These are phyloP conservation scores for Dentipellis sp. DNA, from an alignment of 768 basidiomycete genomes.

Conservation along the genomic window DNA sequence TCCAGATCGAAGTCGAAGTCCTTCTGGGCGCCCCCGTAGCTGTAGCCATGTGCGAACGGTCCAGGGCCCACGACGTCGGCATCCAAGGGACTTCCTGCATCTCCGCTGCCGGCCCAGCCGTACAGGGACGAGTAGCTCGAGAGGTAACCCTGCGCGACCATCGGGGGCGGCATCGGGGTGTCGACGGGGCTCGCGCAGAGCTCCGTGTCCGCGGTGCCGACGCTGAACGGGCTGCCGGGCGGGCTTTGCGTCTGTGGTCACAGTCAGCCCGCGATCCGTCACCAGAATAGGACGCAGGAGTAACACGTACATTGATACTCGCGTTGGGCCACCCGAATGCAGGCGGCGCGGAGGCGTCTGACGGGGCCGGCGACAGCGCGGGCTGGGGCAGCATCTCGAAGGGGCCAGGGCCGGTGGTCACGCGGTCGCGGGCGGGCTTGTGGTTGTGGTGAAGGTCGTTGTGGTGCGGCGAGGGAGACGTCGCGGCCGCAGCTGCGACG, in stretches of 20 bases:
- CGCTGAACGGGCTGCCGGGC: slow-evolving; percentile 12
- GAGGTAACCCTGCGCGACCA: slow-evolving; percentile 1
- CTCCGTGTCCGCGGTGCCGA: slow-evolving; percentile 6
- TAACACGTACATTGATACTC: background rate
- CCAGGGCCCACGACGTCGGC: too few relatives aligned
- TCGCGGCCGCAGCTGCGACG: background rate
- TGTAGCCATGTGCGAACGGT: too few relatives aligned
- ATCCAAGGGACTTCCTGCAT: background rate
- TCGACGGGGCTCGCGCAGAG: background rate
- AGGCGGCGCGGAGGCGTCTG: background rate
- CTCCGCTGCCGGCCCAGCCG: slow-evolving; percentile 12
- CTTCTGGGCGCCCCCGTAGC: too few relatives aligned
- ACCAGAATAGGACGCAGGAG: background rate
- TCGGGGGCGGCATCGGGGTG: background rate
- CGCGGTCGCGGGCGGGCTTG: background rate
- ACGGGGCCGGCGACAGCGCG: background rate
- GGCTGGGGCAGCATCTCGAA: background rate
- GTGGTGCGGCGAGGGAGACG: background rate
- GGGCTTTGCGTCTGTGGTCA: slow-evolving; percentile 8
- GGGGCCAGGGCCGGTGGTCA: too few relatives aligned
- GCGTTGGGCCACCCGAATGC: background rate
- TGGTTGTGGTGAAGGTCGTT: background rate
- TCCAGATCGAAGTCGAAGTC: too few relatives aligned
- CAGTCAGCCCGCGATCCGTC: background rate
- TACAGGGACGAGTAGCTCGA: slow-evolving; percentile 13